phyloP scores from a whole-genome alignment of 305 asterid genomes.

The Solanum chacoense region DNA sequence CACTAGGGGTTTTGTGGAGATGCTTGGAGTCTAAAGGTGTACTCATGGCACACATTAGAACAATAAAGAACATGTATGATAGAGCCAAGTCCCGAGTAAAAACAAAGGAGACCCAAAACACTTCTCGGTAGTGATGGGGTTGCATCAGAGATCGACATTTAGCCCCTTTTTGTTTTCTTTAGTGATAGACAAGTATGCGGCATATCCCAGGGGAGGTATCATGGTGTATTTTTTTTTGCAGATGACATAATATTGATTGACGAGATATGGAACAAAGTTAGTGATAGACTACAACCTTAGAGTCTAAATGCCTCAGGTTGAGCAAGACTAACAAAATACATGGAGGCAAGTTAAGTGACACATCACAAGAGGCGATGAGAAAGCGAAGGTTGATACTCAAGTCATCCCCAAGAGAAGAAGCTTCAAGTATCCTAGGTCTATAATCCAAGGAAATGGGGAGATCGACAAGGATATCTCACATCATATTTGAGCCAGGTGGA shows the following conservation, averaged over 20 bases:
- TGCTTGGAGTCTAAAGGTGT: background rate
- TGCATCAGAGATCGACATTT: background rate
- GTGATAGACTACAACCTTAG: background rate
- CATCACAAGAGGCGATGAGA: background rate
- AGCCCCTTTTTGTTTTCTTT: background rate
- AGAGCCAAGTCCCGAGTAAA: background rate
- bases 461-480: background rate
- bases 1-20: background rate
- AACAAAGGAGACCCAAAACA: background rate
- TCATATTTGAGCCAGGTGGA: background rate
- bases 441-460: background rate
- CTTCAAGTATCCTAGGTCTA: background rate
- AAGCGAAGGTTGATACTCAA: background rate
- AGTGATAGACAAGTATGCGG: background rate
- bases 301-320: background rate
- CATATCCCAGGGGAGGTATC: background rate
- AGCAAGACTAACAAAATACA: background rate
- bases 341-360: background rate
- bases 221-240: background rate
- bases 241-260: background rate
- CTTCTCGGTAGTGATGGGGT: background rate
- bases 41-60: background rate
- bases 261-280: background rate
- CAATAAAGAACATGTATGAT: background rate
- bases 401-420: background rate